Conservation (phyloP, 148 eudicot species). For the Cornus florida region DNA sequence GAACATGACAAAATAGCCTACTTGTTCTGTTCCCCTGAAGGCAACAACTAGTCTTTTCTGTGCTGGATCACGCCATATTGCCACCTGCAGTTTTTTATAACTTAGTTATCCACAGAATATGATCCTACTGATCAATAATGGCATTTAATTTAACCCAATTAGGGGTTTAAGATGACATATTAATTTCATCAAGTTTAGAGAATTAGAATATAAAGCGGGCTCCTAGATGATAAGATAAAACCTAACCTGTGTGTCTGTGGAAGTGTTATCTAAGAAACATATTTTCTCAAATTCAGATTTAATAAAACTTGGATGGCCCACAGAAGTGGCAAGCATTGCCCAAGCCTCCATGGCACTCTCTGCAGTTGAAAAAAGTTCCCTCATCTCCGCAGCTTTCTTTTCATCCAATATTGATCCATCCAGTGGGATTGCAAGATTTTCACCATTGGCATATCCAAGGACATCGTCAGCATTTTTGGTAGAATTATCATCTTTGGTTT, state of each 20-base stretch:
- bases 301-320: constrained; percentile 89
- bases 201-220: neutral
- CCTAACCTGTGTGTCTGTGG: constrained; percentile 91
- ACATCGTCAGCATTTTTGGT: constrained; percentile 30
- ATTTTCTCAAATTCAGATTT: constrained; percentile 95
- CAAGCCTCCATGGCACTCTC: constrained; percentile 99
- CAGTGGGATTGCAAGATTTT: constrained; percentile 21
- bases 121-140: constrained; percentile 4
- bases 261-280: constrained; percentile 83
- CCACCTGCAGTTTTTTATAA: constrained; percentile 59
- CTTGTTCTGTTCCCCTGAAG: constrained; percentile 99
- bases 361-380: constrained; percentile 79
- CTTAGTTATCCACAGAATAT: constrained; percentile 6
- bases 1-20: constrained; percentile 36
- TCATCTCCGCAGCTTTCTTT: constrained; percentile 82
- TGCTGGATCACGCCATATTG: constrained; percentile 90
- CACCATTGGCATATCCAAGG: constrained; percentile 22
- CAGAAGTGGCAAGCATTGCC: constrained; percentile 92
- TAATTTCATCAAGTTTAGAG: neutral
- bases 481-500: constrained; percentile 35
- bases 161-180: neutral
- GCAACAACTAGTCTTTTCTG: constrained; percentile 90
- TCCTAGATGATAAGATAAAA: constrained; percentile 7
- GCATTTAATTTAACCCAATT: neutral
- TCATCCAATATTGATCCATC: constrained; percentile 52